Percentiles rank a stretch among this genome's conserved stretches.
phyloP scores from a whole-genome alignment of 2,329 filamentous ascomycete genomes.

The Cercospora sojina region DNA sequence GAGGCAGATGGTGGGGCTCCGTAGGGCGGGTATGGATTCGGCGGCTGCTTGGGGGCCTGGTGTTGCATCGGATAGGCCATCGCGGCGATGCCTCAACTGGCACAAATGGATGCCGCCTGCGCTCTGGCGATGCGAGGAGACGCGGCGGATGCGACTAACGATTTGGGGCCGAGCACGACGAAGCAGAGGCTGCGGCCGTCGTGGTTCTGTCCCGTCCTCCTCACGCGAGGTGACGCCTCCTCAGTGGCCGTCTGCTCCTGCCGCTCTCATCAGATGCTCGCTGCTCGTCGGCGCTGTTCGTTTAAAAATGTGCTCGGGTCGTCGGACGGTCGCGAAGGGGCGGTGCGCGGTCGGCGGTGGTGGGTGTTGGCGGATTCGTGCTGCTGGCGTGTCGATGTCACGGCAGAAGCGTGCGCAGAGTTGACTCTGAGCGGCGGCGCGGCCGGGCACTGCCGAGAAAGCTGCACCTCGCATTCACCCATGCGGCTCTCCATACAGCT shows the following conservation, averaged over 20 bases:
- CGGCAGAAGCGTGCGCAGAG: conserved; percentile 9
- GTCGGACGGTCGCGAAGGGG: background rate
- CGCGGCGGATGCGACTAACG: background rate
- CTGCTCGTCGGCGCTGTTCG: background rate
- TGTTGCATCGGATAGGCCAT: conserved; percentile 38
- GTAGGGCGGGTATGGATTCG: conserved; percentile 45
- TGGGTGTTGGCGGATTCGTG: background rate
- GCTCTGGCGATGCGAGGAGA: background rate
- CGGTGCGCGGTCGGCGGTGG: conserved; percentile 6
- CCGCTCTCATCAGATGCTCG: conserved; percentile 22
- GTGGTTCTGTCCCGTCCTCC: background rate
- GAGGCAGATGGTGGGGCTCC: conserved; percentile 42
- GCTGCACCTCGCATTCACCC: conserved; percentile 4
- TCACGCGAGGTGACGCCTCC: conserved; percentile 20
- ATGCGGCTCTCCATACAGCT: background rate
- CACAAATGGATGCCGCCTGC: background rate
- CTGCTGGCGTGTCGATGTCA: conserved; percentile 6
- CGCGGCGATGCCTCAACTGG: background rate
- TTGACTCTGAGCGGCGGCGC: background rate
- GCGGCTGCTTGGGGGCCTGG: conserved; percentile 31
- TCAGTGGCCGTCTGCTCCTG: conserved; percentile 18
- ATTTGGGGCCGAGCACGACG: background rate
- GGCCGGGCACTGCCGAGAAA: background rate
- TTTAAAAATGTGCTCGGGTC: background rate
- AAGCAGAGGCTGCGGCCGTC: background rate